Base-by-base conservation (phyloP, 1,139 yeast genomes). In the Yamadazyma triangularis region DNA sequence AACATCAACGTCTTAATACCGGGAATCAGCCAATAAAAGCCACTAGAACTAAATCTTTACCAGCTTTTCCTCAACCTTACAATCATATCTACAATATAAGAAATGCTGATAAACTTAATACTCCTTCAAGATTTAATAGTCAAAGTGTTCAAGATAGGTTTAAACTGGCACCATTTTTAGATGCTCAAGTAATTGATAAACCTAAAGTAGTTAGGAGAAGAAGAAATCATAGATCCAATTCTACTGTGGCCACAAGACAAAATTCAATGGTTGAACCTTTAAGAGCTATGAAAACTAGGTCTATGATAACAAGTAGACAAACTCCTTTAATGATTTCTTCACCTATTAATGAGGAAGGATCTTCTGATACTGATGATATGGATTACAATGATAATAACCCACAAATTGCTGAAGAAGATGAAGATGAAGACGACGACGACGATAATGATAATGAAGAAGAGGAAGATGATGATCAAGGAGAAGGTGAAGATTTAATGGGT, bases 21-120 rank as follows among this genome's bases (percentile, higher is more conserved):
- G 53, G 68, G 27, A n/a, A n/a, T n/a, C 30, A 34, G 19, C 48
- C 46, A 2, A 34, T 32, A 4, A 77, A 74, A 51, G 85, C 85
- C 7, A 69, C 73, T n/a, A 63, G 85, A 47, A 78, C 85, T 1
- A 77, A 75, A 41, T 78, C 84, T 0, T 55, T 78, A 30, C 84
- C 84, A 4, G 67, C 70, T 2, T 77, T 75, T 58, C 68, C 58
- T 28, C 64, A 62, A 31, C 62, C 64, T 4, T 67, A 58, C 37
- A 69, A 57, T 39, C 61, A 61, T 32, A 62, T 66, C 42, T 64
- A 56, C 37, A 64, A 56, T 33, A 64, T 67, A 30, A 61, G 65
- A 50, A 62, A 57, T 34, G 70, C 70, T 24, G 73, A 68, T 42
- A 63, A 60, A 34, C 43, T 57, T 34, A 74, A 58, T 32, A 51